Percentiles rank a stretch among this genome's conserved stretches.
Conservation (phyloP, 1,139 yeast species). For the Geotrichum histeridarum region DNA sequence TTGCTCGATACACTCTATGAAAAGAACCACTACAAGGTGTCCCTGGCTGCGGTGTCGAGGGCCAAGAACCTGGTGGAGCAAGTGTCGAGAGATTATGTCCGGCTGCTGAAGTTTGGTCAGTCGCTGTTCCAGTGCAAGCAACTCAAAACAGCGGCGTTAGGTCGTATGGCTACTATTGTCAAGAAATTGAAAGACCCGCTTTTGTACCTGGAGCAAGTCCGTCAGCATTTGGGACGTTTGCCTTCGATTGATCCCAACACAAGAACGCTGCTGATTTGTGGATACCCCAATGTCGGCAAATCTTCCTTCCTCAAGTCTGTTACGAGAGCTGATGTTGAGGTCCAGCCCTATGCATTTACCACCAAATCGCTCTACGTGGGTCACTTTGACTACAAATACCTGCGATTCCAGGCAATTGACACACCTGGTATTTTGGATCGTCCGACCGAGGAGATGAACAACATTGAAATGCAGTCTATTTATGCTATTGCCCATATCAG, state of each 20-base stretch:
- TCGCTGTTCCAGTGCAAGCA: conserved; percentile 97
- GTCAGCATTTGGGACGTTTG: conserved; percentile 97
- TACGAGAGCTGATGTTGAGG: conserved; percentile 97
- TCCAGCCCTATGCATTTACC: conserved; percentile 98
- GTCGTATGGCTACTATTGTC: conserved; percentile 98
- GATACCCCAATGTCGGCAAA: conserved; percentile 98
- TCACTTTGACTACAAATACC: conserved; percentile 94
- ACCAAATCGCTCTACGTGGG: conserved; percentile 94
- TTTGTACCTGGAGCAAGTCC: conserved; percentile 89
- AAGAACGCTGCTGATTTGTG: conserved; percentile 93
- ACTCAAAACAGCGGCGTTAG: conserved; percentile 94
- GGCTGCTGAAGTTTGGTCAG: conserved; percentile 94
- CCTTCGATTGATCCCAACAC: conserved; percentile 98
- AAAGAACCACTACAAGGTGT: conserved; percentile 94
- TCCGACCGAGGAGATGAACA: conserved; percentile 99
- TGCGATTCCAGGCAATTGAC: conserved; percentile 97
- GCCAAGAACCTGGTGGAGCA: conserved; percentile 94
- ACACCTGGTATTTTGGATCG: conserved; percentile 98
- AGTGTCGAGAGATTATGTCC: conserved; percentile 88
- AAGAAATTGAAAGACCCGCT: conserved; percentile 94
- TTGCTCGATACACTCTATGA: conserved; percentile 95
- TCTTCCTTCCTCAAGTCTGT: conserved; percentile 89
- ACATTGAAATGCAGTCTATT: conserved; percentile 98
- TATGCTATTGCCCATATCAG: conserved; percentile 98
- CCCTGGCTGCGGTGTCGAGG: conserved; percentile 90